Evolutionary conservation across 2,329 filamentous ascomycete genomes (phyloP), one percentile per base, ranked within the genome.

Genomic region (Zasmidium angulare): DNA sequence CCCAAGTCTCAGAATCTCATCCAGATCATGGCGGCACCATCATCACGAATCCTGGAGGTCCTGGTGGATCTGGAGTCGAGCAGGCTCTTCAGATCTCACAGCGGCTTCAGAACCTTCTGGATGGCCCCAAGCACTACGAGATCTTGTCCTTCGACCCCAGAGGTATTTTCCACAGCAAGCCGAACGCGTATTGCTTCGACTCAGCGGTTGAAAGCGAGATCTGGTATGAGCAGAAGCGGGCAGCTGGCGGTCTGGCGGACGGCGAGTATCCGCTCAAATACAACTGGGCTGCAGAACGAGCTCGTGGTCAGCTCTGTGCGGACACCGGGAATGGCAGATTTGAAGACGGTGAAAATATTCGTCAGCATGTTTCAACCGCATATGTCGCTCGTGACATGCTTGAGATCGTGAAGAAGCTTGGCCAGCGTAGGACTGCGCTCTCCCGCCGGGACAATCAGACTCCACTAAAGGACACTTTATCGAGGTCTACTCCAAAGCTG

Each of bases 141-240:
- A 70, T 80, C 24, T 69, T 80, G 21, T 74, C 75, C 12, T 81
- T 79, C 50, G 78, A 81, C 61, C 78, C 78, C 3, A 70, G 78
- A 19, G 77, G 77, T 11, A 72, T 79, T 24, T 75, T 74, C 26
- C 64, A 67, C 52, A 74, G 72, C 4, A 66, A 71, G 46, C 76
- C 76, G 1, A 58, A 60, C n/a, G 71, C 71, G 3, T 62, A 61
- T 17, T 78, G 76, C 61, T 72, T 75, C 60, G 65, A 69, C 17
- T 57, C 56, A 46, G 55, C 61, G 2, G 55, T 63, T 21, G 53
- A 65, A 29, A 76, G 29, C 59, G 75, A 63, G 66, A 72, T 58
- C 51, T 63, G 48, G 68, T 68, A 24, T 68, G 75, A 63, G 74
- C 74, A 46, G 36, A 65, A 65, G 36, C 61, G 58, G 20, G 61